Base-by-base conservation (phyloP, 805 yeast species). In the Zygotorulaspora sp. region DNA sequence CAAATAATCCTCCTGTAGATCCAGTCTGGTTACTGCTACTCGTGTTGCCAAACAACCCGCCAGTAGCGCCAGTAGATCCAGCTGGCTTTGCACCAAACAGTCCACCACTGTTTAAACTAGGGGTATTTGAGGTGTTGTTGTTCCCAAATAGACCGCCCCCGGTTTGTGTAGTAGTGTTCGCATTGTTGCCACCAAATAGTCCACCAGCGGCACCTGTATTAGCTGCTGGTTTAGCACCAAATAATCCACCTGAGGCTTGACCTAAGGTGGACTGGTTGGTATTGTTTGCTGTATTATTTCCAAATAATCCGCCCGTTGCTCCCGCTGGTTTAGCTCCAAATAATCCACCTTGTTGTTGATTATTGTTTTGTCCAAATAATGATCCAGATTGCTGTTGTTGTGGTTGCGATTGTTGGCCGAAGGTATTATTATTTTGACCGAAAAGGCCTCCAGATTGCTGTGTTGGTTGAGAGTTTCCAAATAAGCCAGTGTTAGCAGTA, bases 281-380 rank as follows among this genome's bases (percentile, higher is more conserved):
- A 21, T 7, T 21, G 23, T 21, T 21, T 10, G 10, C 23, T 21
- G 23, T 21, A 45, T 27, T 42, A 31, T 46, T 55, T 12, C 70
- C 70, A 49, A 70, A 70, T 12, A 66, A 47, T 5, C 68, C 66
- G 11, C 59, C 61, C 29, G 62, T 14, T n/a, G 35, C 26, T 3
- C 62, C 66, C 5, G 65, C 61, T n/a, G 63, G 55, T 3, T 63
- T 43, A 16, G 56, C 42, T 46, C 78, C 77, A 58, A 73, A 67
- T 14, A 66, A 52, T 2, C 67, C 63, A 23, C 55, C 60, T 18
- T 47, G 43, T 22, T 41, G 31, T 11, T 33, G 30, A 50, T 35
- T 40, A 20, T 41, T 43, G 22, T 21, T 31, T 21, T 45, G 43
- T 6, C 67, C 66, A 53, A 75, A 74, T 37, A 72, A 53, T 3